phyloP scores from a whole-genome alignment of 1,139 yeast species.

The Ogataea hybrid region DNA sequence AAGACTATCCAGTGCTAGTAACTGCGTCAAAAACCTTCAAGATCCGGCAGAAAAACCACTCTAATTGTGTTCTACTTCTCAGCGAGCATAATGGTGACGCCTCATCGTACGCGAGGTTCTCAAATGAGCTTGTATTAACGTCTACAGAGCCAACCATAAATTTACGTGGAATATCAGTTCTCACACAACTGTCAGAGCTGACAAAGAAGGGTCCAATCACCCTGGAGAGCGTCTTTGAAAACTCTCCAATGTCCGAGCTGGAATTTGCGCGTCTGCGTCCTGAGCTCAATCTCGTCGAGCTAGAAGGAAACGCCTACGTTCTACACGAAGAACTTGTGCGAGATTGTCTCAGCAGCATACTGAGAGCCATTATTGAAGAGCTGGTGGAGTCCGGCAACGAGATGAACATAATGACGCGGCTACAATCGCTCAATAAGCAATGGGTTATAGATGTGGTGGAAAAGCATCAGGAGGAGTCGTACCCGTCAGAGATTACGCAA shows the following conservation, averaged over 20 bases:
- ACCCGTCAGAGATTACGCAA: constrained; percentile 9
- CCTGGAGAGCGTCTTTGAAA: constrained; percentile 8
- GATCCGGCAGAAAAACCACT: constrained; percentile 79
- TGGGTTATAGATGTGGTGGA: constrained; percentile 32
- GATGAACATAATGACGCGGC: constrained; percentile 24
- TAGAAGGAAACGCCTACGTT: constrained; percentile 10
- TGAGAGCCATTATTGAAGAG: constrained; percentile 9
- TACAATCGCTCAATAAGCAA: constrained; percentile 38
- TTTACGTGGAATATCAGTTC: constrained; percentile 8
- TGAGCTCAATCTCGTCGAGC: constrained; percentile 14
- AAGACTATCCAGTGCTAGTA: constrained; percentile 55
- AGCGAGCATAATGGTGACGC: constrained; percentile 2
- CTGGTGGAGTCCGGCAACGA: constrained; percentile 13
- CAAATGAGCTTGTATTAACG: constrained; percentile 13
- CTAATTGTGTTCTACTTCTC: constrained; percentile 70
- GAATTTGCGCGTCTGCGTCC: constrained; percentile 9
- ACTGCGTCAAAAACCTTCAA: constrained; percentile 58
- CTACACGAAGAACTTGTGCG: constrained; percentile 12
- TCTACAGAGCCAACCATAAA: constrained; percentile 12
- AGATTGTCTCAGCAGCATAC: constrained; percentile 11
- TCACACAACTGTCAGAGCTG: constrained; percentile 8
- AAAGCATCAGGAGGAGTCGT: constrained; percentile 35
- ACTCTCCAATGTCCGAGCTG: constrained; percentile 13
- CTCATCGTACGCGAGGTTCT: constrained; percentile 13
- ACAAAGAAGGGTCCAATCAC: not conserved